Evolutionary conservation across 2,329 filamentous ascomycete species (phyloP).

Genomic region (Tolypocladium amazonense): DNA sequence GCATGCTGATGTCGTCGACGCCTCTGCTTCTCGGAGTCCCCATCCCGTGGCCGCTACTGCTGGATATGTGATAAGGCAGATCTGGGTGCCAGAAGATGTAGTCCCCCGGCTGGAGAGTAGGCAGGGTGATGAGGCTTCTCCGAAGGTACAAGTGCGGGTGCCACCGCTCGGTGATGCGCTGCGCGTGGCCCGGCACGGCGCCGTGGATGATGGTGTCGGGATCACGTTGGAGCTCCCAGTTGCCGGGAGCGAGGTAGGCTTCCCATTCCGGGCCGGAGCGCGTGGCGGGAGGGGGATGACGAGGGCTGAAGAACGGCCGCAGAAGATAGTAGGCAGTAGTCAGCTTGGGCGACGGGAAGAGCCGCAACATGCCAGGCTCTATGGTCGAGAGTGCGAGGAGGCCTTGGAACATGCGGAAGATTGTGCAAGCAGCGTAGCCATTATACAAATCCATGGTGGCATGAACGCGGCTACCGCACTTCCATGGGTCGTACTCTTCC

Average conservation of each 20-base stretch:
- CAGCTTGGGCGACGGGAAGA: conserved; percentile 62
- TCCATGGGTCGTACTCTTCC: conserved; percentile 47
- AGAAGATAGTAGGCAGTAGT: conserved; percentile 71
- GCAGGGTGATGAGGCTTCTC: conserved; percentile 43
- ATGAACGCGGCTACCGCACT: conserved; percentile 39
- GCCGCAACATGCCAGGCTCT: conserved; percentile 57
- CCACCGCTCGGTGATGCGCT: conserved; percentile 47
- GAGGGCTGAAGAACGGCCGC: conserved; percentile 41
- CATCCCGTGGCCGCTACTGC: conserved; percentile 15
- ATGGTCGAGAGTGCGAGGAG: conserved; percentile 43
- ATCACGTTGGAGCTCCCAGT: conserved; percentile 34
- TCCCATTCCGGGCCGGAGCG: conserved; percentile 34
- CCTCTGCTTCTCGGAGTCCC: conserved; percentile 5
- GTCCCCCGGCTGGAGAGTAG: conserved; percentile 42
- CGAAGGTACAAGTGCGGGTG: conserved; percentile 45
- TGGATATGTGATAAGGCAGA: conserved; percentile 44
- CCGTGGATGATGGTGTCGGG: conserved; percentile 47
- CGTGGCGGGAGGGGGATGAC: conserved; percentile 27
- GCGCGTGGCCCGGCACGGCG: conserved; percentile 46
- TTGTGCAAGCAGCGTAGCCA: conserved; percentile 44
- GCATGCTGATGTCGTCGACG: conserved; percentile 31
- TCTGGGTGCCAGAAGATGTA: conserved; percentile 51
- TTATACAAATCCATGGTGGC: conserved; percentile 48
- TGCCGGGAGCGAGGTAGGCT: conserved; percentile 35
- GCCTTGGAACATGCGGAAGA: conserved; percentile 50